phyloP scores from a whole-genome alignment of 2,329 filamentous ascomycete species.

The Uncinocarpus reesii region DNA sequence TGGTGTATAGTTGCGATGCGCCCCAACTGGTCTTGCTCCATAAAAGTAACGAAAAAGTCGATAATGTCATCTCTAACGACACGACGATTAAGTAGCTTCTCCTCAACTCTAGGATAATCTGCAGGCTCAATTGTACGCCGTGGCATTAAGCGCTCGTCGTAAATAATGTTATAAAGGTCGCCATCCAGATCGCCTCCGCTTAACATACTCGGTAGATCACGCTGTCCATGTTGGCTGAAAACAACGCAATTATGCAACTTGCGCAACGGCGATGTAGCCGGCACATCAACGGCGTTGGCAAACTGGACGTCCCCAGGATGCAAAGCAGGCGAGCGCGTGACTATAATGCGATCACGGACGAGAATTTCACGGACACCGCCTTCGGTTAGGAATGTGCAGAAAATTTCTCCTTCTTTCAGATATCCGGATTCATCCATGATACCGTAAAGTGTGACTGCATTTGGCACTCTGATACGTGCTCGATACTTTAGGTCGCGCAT shows the following conservation, averaged over 20 bases:
- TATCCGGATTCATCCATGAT: slow-evolving; percentile 71
- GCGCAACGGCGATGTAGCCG: slow-evolving; percentile 47
- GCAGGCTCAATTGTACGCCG: slow-evolving; percentile 46
- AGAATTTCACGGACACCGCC: slow-evolving; percentile 25
- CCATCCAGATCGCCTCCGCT: slow-evolving; percentile 78
- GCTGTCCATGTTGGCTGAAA: slow-evolving; percentile 59
- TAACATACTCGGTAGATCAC: slow-evolving; percentile 68
- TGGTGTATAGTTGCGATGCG: slow-evolving; percentile 56
- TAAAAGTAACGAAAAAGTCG: slow-evolving; percentile 70
- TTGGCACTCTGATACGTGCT: slow-evolving; percentile 58
- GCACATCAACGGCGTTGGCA: slow-evolving; percentile 49
- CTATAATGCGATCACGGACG: slow-evolving; percentile 40
- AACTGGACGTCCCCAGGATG: slow-evolving; percentile 72
- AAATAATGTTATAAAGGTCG: slow-evolving; percentile 72
- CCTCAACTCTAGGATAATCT: slow-evolving; percentile 53
- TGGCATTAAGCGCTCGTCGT: slow-evolving; percentile 48
- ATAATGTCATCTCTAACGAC: slow-evolving; percentile 60
- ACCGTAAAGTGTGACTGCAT: slow-evolving; percentile 68
- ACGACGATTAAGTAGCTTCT: slow-evolving; percentile 49
- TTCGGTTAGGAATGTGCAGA: slow-evolving; percentile 47
- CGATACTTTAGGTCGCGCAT: slow-evolving; percentile 68
- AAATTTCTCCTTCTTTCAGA: slow-evolving; percentile 58
- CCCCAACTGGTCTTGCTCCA: slow-evolving; percentile 56
- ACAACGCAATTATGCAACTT: slow-evolving; percentile 62
- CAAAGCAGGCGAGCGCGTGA: slow-evolving; percentile 71